phyloP scores from a whole-genome alignment of 225 moss, liverwort and hornwort species.

The Marchantia polymorpha region DNA sequence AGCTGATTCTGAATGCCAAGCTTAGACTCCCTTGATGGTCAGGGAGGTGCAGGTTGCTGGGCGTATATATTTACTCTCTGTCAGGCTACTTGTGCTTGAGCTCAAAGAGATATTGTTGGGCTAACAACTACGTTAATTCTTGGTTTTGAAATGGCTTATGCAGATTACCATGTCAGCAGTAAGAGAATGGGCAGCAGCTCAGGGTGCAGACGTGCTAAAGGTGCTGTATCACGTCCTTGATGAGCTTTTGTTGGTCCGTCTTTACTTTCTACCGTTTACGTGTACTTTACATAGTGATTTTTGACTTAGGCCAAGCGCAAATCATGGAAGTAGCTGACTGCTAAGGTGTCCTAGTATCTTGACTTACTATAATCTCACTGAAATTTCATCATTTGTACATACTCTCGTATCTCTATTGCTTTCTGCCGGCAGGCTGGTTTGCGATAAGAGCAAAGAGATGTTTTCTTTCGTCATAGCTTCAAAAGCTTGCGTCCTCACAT shows the following conservation, averaged over 20 bases:
- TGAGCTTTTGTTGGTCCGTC: not conserved
- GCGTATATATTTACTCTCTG: not conserved
- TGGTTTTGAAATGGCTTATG: slow-evolving; percentile 3
- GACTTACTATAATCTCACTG: not conserved
- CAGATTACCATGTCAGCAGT: slow-evolving; percentile 99
- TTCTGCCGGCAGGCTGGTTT: not conserved
- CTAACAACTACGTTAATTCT: not conserved
- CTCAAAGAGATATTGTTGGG: not conserved
- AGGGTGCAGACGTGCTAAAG: slow-evolving; percentile 87
- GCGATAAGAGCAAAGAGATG: not conserved
- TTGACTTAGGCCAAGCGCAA: not conserved
- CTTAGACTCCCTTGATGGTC: not conserved
- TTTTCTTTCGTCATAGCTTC: not conserved
- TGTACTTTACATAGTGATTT: not conserved
- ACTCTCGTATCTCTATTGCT: not conserved
- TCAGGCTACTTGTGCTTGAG: not conserved
- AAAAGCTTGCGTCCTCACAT: not conserved
- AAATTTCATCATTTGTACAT: not conserved
- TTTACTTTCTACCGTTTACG: not conserved
- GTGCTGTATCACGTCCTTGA: slow-evolving; percentile 31
- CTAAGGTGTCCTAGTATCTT: not conserved
- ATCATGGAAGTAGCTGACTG: not conserved
- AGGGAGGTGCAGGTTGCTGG: not conserved
- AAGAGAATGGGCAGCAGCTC: slow-evolving; percentile 94
- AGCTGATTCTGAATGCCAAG: too few species aligned